These are phyloP conservation scores for Talaromyces sp. DNA, from an alignment of 2,329 filamentous ascomycete species.

Conservation along the genomic window DNA sequence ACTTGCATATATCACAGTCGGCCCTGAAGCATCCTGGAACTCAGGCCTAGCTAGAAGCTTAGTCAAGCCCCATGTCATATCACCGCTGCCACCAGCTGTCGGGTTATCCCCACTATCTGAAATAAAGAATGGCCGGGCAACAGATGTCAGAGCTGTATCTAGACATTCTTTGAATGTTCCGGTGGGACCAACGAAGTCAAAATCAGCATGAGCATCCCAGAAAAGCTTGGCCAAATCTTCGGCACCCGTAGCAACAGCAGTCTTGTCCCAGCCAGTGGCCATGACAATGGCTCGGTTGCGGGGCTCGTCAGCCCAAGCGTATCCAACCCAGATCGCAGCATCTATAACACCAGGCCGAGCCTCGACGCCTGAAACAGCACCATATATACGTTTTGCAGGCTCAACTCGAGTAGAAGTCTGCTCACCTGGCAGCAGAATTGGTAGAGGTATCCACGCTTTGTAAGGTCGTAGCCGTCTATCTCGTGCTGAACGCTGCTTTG, in stretches of 20 bases:
- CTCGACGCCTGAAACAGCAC: constrained; percentile 43
- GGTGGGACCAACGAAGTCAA: constrained; percentile 51
- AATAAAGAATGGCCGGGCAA: constrained; percentile 47
- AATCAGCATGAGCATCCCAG: constrained; percentile 45
- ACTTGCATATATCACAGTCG: constrained; percentile 50
- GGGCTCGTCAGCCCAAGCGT: constrained; percentile 53
- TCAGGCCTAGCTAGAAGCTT: constrained; percentile 44
- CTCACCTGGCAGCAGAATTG: constrained; percentile 50
- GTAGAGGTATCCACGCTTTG: constrained; percentile 51
- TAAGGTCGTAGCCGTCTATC: constrained; percentile 31
- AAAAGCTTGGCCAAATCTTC: constrained; percentile 45
- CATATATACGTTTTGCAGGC: constrained; percentile 50
- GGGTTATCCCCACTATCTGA: constrained; percentile 55
- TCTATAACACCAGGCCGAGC: constrained; percentile 42
- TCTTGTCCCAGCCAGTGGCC: constrained; percentile 48
- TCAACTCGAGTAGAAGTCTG: constrained; percentile 53
- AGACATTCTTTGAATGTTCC: constrained; percentile 46
- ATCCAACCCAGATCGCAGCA: constrained; percentile 53
- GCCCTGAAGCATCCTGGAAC: constrained; percentile 36
- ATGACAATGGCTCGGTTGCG: constrained; percentile 48
- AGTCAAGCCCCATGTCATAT: constrained; percentile 50
- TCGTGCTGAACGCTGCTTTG: constrained; percentile 9
- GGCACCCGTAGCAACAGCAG: constrained; percentile 36
- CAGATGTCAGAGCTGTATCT: constrained; percentile 40
- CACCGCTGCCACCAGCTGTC: constrained; percentile 51